A percentile compares a stretch with the other conserved stretches of the same genome.
phyloP scores from a whole-genome alignment of 2,329 filamentous ascomycete species.

The Diplodia mutila region DNA sequence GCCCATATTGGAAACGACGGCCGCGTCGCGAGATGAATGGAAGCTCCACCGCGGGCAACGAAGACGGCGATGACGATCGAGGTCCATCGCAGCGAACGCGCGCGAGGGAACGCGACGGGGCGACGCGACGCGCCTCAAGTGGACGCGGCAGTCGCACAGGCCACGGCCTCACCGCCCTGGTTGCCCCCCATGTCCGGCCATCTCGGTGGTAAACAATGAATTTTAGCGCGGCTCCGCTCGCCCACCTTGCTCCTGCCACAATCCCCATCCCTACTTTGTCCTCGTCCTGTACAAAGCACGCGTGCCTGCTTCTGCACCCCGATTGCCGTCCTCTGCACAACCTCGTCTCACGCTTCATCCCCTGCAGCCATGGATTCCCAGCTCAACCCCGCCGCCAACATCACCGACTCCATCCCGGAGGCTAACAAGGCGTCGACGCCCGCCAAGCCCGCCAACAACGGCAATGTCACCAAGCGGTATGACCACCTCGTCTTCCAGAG shows the following conservation, averaged over 20 bases:
- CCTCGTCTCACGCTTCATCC: not conserved
- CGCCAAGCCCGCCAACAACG: constrained; percentile 38
- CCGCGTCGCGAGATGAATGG: not conserved
- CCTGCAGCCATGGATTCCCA: constrained; percentile 21
- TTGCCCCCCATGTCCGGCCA: constrained; percentile 15
- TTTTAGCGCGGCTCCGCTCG: constrained; percentile 8
- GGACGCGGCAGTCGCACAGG: not conserved
- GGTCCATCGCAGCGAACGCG: not conserved
- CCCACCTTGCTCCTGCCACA: constrained; percentile 9
- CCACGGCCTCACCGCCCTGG: not conserved
- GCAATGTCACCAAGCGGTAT: constrained; percentile 55
- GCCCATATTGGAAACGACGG: not conserved
- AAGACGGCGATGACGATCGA: not conserved
- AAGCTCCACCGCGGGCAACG: not conserved
- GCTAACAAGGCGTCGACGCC: constrained; percentile 36
- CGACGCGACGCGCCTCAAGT: constrained; percentile 1
- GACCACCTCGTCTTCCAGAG: not conserved
- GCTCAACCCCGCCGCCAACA: constrained; percentile 27
- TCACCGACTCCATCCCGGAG: constrained; percentile 35
- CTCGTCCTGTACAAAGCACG: constrained; percentile 4
- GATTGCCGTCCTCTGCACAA: not conserved
- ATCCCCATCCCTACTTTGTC: constrained; percentile 1
- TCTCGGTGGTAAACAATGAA: constrained; percentile 17
- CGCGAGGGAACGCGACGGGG: not conserved
- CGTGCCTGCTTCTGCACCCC: constrained; percentile 7